Percentiles rank a stretch among this genome's conserved stretches.
Evolutionary conservation across 805 yeast genomes (phyloP).

Genomic region (Yarrowia sp.): DNA sequence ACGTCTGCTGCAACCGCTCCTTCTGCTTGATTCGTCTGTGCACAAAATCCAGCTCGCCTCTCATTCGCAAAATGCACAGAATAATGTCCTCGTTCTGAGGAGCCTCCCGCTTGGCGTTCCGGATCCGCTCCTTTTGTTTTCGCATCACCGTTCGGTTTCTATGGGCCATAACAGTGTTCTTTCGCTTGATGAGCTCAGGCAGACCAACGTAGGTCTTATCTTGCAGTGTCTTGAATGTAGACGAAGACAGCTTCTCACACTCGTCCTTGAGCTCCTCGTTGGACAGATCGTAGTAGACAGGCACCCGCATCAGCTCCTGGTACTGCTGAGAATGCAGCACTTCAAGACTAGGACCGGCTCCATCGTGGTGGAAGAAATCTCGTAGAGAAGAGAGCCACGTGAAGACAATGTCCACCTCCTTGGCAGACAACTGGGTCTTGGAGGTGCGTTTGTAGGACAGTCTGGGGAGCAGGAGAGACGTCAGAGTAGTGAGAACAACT

Average conservation of each 20-base stretch:
- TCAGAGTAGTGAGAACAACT: constrained; percentile 72
- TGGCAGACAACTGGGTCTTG: constrained; percentile 58
- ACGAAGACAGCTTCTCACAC: constrained; percentile 64
- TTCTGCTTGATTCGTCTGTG: constrained; percentile 66
- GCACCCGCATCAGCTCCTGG: constrained; percentile 67
- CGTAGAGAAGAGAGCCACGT: constrained; percentile 73
- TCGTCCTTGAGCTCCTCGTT: constrained; percentile 59
- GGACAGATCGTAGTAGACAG: constrained; percentile 67
- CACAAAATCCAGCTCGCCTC: constrained; percentile 67
- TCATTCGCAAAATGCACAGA: constrained; percentile 71
- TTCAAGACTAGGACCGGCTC: constrained; percentile 78
- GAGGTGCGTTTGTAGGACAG: constrained; percentile 53
- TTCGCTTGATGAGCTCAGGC: constrained; percentile 61
- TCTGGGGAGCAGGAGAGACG: constrained; percentile 75
- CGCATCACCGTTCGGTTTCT: constrained; percentile 66
- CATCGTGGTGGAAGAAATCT: constrained; percentile 80
- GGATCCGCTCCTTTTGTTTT: constrained; percentile 56
- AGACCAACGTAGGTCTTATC: constrained; percentile 56
- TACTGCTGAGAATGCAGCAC: constrained; percentile 67
- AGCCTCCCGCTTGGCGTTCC: constrained; percentile 56
- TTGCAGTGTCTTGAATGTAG: constrained; percentile 58
- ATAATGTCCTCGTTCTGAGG: constrained; percentile 69
- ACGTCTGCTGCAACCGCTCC: constrained; percentile 62
- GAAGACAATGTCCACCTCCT: constrained; percentile 71
- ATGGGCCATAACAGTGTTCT: constrained; percentile 73